A percentile compares a stretch with the other conserved stretches of the same genome.
These are phyloP conservation scores for Phyllosticta citriasiana DNA, from an alignment of 2,329 filamentous ascomycete genomes.

Conservation along the genomic window DNA sequence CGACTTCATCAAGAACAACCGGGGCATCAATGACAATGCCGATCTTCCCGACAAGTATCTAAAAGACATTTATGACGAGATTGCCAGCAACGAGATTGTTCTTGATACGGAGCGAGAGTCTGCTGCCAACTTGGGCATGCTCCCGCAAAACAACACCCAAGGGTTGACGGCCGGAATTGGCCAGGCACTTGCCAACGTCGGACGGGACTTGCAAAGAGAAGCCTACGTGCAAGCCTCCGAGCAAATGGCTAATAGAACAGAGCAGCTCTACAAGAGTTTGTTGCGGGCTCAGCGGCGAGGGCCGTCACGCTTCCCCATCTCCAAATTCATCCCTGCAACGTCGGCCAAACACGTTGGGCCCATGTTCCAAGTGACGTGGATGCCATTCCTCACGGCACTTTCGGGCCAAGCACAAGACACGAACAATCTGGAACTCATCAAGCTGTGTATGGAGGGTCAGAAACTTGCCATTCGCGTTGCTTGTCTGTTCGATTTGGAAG, in stretches of 20 bases:
- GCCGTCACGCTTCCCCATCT: slow-evolving; percentile 55
- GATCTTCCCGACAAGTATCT: slow-evolving; percentile 92
- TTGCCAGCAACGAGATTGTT: slow-evolving; percentile 83
- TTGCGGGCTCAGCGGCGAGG: slow-evolving; percentile 82
- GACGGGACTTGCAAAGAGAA: slow-evolving; percentile 82
- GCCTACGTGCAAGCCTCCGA: slow-evolving; percentile 92
- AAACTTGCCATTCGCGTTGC: slow-evolving; percentile 88
- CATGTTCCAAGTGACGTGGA: slow-evolving; percentile 99
- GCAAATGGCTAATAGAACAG: slow-evolving; percentile 73
- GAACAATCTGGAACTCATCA: slow-evolving; percentile 85
- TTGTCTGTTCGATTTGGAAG: slow-evolving; percentile 85
- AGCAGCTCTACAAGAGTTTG: slow-evolving; percentile 86
- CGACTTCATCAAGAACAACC: slow-evolving; percentile 98
- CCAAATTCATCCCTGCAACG: slow-evolving; percentile 79
- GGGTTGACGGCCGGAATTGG: slow-evolving; percentile 76
- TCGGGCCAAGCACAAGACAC: slow-evolving; percentile 90
- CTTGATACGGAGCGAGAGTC: slow-evolving; percentile 84
- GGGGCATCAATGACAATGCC: slow-evolving; percentile 93
- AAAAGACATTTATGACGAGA: slow-evolving; percentile 82
- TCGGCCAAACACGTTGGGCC: slow-evolving; percentile 92
- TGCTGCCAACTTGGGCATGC: slow-evolving; percentile 66
- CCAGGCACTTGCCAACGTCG: slow-evolving; percentile 82
- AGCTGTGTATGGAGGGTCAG: slow-evolving; percentile 88
- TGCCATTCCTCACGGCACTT: slow-evolving; percentile 93
- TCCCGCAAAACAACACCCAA: slow-evolving; percentile 43